Conservation (phyloP, 2,329 filamentous ascomycete species). For the Lithohypha guttulata region DNA sequence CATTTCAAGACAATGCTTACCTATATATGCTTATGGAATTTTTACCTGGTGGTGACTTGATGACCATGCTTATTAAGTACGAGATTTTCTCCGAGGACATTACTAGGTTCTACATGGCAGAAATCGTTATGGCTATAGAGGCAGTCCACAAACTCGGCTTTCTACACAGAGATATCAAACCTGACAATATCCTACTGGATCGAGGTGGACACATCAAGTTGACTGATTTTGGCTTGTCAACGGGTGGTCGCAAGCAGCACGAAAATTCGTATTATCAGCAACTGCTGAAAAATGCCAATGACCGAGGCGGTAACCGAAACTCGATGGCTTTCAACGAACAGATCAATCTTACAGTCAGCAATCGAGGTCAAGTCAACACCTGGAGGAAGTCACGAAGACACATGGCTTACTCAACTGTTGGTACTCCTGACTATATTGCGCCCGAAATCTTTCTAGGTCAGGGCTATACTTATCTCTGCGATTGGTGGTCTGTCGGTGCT, state of each 20-base stretch:
- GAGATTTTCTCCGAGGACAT: conserved; percentile 99
- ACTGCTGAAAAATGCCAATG: conserved; percentile 64
- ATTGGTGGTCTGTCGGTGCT: conserved; percentile 98
- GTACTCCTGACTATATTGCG: conserved; percentile 96
- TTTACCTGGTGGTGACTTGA: conserved; percentile 90
- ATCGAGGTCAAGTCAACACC: conserved; percentile 95
- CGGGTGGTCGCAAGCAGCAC: conserved; percentile 94
- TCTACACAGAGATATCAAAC: conserved; percentile 98
- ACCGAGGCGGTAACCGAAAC: conserved; percentile 67
- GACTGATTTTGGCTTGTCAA: conserved; percentile 95
- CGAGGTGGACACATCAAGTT: conserved; percentile 94
- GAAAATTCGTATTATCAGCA: conserved; percentile 98
- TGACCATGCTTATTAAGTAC: conserved; percentile 99
- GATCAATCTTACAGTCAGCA: conserved; percentile 95
- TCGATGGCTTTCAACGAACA: conserved; percentile 87
- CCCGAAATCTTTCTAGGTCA: conserved; percentile 96
- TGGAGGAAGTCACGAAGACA: conserved; percentile 92
- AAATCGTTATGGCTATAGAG: conserved; percentile 96
- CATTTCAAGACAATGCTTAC: conserved; percentile 93
- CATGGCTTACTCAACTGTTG: conserved; percentile 96
- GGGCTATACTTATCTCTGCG: conserved; percentile 91
- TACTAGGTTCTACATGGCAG: conserved; percentile 97
- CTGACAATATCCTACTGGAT: conserved; percentile 94
- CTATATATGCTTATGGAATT: conserved; percentile 99
- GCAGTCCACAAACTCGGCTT: conserved; percentile 96